Conservation (phyloP, 2,329 filamentous ascomycete genomes). For the Reticulascus tulasneorum region DNA sequence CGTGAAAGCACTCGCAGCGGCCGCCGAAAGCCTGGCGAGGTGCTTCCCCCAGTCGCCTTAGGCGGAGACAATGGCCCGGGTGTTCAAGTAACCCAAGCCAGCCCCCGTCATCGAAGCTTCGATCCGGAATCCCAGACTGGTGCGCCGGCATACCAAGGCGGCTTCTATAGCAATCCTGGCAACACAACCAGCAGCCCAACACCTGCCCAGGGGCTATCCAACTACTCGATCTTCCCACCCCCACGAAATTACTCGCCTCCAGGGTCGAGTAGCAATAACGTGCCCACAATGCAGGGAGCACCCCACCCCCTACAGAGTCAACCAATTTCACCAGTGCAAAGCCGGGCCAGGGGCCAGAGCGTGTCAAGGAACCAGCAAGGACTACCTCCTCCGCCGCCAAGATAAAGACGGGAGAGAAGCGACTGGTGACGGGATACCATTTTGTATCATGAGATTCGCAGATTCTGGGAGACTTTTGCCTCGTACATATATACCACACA, state of each 20-base stretch:
- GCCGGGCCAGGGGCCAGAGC: slow-evolving; percentile 10
- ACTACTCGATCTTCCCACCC: slow-evolving; percentile 7
- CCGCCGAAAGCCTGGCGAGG: slow-evolving; percentile 46
- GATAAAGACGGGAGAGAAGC: slow-evolving; percentile 1
- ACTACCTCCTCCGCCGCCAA: too few relatives aligned
- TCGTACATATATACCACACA: too few relatives aligned
- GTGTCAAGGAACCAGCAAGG: slow-evolving; percentile 9
- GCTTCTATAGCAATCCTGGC: slow-evolving; percentile 27
- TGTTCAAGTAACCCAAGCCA: slow-evolving; percentile 22
- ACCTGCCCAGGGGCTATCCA: slow-evolving; percentile 11
- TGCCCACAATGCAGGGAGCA: too few relatives aligned
- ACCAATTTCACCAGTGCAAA: slow-evolving; percentile 5
- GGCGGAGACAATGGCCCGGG: slow-evolving; percentile 21
- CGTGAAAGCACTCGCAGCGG: slow-evolving; percentile 42
- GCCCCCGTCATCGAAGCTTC: slow-evolving; percentile 29
- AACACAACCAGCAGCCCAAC: too few relatives aligned
- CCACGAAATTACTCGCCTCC: slow-evolving; percentile 5
- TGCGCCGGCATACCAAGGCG: slow-evolving; percentile 17
- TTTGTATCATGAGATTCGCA: too few relatives aligned
- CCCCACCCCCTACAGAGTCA: slow-evolving; percentile 12
- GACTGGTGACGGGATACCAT: too few relatives aligned
- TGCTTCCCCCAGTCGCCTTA: slow-evolving; percentile 29
- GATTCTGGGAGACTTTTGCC: too few relatives aligned
- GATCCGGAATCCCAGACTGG: slow-evolving; percentile 41
- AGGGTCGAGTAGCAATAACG: neutral